These are phyloP conservation scores for Phyllosticta capitalensis DNA, from an alignment of 2,329 filamentous ascomycete species.

Conservation along the genomic window DNA sequence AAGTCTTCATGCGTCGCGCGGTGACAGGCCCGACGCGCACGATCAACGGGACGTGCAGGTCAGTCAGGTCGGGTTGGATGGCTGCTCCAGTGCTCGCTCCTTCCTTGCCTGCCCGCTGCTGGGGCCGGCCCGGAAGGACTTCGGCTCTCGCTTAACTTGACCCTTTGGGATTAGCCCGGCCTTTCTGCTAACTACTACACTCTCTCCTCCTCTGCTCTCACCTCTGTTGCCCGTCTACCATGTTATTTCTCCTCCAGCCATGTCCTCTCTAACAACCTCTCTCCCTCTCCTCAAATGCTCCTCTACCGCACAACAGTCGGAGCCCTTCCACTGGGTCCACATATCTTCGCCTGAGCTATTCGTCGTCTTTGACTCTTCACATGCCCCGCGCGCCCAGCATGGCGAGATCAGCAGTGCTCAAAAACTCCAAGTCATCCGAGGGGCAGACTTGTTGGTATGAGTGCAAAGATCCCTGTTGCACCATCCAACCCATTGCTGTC, in stretches of 20 bases:
- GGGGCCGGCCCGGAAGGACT: no score
- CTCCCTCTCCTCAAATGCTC: conserved; percentile 25
- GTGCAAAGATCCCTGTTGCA: background rate
- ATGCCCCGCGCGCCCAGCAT: conserved; percentile 11
- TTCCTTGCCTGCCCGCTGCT: background rate
- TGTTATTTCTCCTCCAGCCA: background rate
- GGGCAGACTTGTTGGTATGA: conserved; percentile 12
- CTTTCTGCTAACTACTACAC: no score
- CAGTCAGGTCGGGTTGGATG: background rate
- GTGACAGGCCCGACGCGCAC: conserved; percentile 6
- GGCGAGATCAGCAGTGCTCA: background rate
- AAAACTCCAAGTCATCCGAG: background rate
- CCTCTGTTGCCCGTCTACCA: background rate
- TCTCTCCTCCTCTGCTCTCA: background rate
- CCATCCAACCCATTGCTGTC: background rate
- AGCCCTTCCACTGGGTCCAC: conserved; percentile 16
- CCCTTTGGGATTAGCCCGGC: background rate
- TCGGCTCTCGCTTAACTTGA: background rate
- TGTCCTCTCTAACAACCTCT: background rate
- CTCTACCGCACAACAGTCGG: background rate
- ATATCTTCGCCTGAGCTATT: conserved; percentile 19
- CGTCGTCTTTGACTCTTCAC: conserved; percentile 24
- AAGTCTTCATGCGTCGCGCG: background rate
- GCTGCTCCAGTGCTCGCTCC: background rate
- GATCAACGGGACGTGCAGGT: background rate